A percentile compares a stretch with the other conserved stretches of the same genome.
phyloP scores from a whole-genome alignment of 306 rosid genomes.

The Quercus dentata region DNA sequence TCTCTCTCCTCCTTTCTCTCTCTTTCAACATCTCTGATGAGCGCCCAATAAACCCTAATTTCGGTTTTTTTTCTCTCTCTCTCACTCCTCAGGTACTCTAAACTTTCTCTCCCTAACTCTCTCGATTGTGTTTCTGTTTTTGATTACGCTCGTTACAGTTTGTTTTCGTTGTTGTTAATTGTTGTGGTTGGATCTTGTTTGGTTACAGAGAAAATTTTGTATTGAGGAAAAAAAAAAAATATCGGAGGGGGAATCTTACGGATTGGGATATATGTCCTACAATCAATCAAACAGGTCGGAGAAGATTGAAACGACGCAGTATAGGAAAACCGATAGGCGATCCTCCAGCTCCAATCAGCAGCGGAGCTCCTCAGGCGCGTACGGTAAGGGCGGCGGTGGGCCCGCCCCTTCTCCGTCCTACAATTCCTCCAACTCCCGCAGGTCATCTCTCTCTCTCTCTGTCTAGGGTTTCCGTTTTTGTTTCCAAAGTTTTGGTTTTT shows the following conservation, averaged over 20 bases:
- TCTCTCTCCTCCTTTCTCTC: background rate
- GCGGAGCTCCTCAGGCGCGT: constrained; percentile 50
- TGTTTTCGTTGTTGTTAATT: background rate
- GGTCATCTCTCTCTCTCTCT: constrained; percentile 29
- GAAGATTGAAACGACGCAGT: constrained; percentile 58
- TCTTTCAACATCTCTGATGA: constrained; percentile 26
- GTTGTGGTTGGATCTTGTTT: constrained; percentile 15
- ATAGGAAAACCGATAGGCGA: constrained; percentile 65
- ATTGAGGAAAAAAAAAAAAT: background rate
- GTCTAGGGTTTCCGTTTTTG: constrained; percentile 8
- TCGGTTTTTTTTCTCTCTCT: background rate
- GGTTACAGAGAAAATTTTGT: constrained; percentile 38
- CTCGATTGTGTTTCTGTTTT: background rate
- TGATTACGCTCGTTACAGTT: background rate
- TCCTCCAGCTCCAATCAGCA: constrained; percentile 73
- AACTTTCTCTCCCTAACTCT: background rate
- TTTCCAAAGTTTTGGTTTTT: background rate
- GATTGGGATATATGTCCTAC: constrained; percentile 91
- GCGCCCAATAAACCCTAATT: constrained; percentile 63
- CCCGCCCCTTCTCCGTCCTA: constrained; percentile 62
- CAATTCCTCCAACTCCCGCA: constrained; percentile 39
- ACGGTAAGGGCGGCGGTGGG: constrained; percentile 70
- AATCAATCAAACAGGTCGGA: constrained; percentile 84
- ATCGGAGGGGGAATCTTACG: constrained; percentile 38
- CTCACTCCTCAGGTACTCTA: constrained; percentile 49